Conservation (phyloP, 306 rosid genomes). For the Styphnolobium japonicum region DNA sequence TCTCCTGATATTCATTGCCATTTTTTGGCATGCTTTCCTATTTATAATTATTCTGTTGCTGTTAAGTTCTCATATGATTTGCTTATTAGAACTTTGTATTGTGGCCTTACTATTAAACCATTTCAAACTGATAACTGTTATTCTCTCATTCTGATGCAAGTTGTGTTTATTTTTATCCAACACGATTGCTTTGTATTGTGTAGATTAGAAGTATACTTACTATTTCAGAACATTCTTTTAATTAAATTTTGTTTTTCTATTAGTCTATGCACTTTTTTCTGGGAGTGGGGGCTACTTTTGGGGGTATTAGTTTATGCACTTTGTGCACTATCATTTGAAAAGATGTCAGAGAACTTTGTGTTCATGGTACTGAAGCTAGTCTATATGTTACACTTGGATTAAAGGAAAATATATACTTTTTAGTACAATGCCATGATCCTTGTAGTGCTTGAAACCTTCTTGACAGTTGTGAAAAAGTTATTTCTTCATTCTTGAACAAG, state of each 20-base stretch:
- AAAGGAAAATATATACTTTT: not conserved
- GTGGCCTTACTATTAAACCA: not conserved
- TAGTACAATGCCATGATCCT: not conserved
- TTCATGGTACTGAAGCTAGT: not conserved
- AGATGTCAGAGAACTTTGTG: not conserved
- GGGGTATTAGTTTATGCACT: not conserved
- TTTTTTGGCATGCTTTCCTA: constrained; percentile 1
- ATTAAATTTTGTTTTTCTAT: not conserved
- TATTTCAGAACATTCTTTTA: not conserved
- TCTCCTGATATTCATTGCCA: constrained; percentile 2
- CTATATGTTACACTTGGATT: too few species aligned
- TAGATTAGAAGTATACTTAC: constrained; percentile 1
- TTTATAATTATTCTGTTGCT: not conserved
- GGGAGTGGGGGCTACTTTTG: too few species aligned
- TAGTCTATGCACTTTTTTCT: too few species aligned
- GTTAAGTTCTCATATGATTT: not conserved
- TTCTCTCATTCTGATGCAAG: constrained; percentile 14
- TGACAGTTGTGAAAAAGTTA: too few species aligned
- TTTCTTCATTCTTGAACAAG: too few species aligned
- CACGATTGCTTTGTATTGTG: constrained; percentile 20
- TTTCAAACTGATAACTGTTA: not conserved
- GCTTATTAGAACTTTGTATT: not conserved
- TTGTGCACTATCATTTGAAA: not conserved
- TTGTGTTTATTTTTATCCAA: not conserved
- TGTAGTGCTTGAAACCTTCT: too few species aligned